Evolutionary conservation across 2,329 filamentous ascomycete genomes (phyloP), one percentile per base, ranked within the genome.

Genomic region (Ceratocystis eucalypticola): DNA sequence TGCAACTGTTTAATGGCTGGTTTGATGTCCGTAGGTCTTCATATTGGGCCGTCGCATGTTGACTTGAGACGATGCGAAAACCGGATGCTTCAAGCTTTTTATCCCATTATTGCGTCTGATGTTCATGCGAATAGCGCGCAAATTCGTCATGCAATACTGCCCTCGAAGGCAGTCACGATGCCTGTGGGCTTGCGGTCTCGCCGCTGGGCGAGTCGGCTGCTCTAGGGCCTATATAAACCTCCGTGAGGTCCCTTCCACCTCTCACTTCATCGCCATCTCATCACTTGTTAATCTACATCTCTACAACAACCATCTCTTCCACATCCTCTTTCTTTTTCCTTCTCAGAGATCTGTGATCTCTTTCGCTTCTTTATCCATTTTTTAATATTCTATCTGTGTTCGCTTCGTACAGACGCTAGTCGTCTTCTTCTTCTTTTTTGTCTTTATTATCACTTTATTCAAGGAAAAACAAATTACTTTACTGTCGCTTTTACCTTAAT

Each of bases 281-380:
- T 61, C 6, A 33, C 10, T 7, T 33, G 17, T 45, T 25, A 28
- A 37, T 15, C 28, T 53, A 20, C 17, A 48, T 50, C 30, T 66
- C 28, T 46, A n/a, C 5, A 37, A 20, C 25, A n/a, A 12, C 3
- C 17, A 25, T 65, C 62, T 22, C 22, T 63, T 62, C 33, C 44
- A 65, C 37, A 15, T 65, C 28, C 64, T 61, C 63, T 46, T 68
- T 50, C 50, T 50, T 68, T 53, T 37, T 64, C 62, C 64, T 68
- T 68, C 66, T 48, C 37, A 22, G 48, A 45, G 66, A 68, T 68
- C 66, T 61, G 66, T 61, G 66, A 68, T 68, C 66, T 68, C 48
- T 64, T 68, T 64, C 64, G 48, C 41, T 68, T 68, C 66, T 64
- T 64, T 68, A 30, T 48, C 22, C 22, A 10, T 30, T 62, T 6